Conservation (phyloP, 2,329 filamentous ascomycete genomes). For the Colletotrichum ledebouriae region DNA sequence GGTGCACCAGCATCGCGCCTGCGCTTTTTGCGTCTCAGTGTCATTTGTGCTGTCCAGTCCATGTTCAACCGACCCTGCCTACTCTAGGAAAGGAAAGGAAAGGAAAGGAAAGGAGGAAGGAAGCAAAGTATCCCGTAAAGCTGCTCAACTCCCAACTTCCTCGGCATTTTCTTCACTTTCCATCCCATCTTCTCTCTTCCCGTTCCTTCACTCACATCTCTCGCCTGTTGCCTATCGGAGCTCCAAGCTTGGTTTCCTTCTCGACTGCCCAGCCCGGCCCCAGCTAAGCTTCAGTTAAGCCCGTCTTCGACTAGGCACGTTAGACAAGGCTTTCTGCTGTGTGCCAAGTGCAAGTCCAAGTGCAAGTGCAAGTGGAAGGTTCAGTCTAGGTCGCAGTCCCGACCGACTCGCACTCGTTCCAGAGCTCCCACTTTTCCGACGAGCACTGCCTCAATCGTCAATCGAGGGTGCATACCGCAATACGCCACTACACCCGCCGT, state of each 20-base stretch:
- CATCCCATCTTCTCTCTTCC: neutral
- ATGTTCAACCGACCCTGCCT: too few species aligned
- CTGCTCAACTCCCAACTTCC: neutral
- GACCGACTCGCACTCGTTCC: slow-evolving; percentile 33
- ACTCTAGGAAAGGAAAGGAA: too few species aligned
- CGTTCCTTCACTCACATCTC: neutral
- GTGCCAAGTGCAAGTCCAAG: too few species aligned
- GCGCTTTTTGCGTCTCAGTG: neutral
- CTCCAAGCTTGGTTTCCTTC: too few species aligned
- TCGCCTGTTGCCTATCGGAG: too few species aligned
- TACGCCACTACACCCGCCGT: slow-evolving; percentile 35
- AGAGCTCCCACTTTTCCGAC: slow-evolving; percentile 33
- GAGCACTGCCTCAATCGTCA: slow-evolving; percentile 33
- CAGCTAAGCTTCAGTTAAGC: neutral
- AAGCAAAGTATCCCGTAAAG: too few species aligned
- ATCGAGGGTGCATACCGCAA: slow-evolving; percentile 23
- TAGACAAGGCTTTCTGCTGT: too few species aligned
- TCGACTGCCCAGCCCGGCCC: neutral
- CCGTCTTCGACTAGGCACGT: neutral
- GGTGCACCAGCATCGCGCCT: neutral
- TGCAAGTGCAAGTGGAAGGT: too few species aligned
- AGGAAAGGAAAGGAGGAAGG: too few species aligned
- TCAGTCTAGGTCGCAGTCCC: neutral
- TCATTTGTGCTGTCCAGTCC: neutral
- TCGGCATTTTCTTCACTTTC: neutral